phyloP scores from a whole-genome alignment of 345 rosid genomes.

The Kandelia obovata region DNA sequence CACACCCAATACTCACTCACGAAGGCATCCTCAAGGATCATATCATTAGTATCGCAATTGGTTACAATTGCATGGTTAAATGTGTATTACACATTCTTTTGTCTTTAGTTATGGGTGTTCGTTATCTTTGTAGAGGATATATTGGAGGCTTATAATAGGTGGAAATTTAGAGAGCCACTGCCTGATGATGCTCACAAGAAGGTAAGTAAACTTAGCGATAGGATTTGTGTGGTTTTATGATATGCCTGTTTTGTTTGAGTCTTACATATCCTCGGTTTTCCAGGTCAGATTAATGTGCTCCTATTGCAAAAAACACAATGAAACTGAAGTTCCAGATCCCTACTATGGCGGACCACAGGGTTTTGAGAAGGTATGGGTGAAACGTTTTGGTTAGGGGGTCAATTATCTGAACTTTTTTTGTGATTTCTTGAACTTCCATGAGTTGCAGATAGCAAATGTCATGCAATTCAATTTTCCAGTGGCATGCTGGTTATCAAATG shows the following conservation, averaged over 20 bases:
- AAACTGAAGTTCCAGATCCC: constrained; percentile 86
- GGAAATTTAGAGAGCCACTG: constrained; percentile 61
- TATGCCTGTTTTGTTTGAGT: background rate
- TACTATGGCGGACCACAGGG: constrained; percentile 92
- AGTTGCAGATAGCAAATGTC: background rate
- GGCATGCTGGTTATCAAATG: background rate
- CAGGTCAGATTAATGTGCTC: constrained; percentile 94
- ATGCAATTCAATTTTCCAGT: too few relatives aligned
- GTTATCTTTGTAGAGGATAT: constrained; percentile 57
- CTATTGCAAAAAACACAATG: constrained; percentile 80
- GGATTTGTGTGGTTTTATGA: background rate
- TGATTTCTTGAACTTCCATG: background rate
- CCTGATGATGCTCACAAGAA: constrained; percentile 77
- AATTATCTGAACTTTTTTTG: background rate
- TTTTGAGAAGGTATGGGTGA: constrained; percentile 70
- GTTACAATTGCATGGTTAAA: too few relatives aligned
- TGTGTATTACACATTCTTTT: background rate
- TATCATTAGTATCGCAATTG: too few relatives aligned
- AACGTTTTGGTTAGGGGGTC: background rate
- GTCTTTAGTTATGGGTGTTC: background rate
- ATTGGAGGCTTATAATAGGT: constrained; percentile 60
- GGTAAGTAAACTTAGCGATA: constrained; percentile 28
- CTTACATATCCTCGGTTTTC: constrained; percentile 8
- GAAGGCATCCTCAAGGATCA: too few relatives aligned
- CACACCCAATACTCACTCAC: too few relatives aligned